Evolutionary conservation across 495 filamentous ascomycete species (phyloP), one percentile per base, ranked within the genome.

Genomic region (Xylaria venustula): DNA sequence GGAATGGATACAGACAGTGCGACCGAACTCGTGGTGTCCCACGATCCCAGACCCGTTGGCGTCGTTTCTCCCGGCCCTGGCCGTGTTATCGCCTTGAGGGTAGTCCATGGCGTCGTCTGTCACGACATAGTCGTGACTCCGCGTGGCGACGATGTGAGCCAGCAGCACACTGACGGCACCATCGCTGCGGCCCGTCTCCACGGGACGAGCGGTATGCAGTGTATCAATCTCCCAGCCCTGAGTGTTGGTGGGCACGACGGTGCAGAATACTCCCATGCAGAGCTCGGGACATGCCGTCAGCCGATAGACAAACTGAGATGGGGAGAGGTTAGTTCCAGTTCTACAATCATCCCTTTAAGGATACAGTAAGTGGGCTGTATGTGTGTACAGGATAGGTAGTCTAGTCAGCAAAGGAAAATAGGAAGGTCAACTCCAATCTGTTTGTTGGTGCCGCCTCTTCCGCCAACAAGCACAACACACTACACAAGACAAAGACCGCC

Each of bases 1-100:
- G 0, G 90, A 93, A 69, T 97, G 93, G 36, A 97, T 70, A 19
- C 84, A 89, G 54, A 98, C 77, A 2, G 91, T 94, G 36, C 84
- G 66, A 32, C 92, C 92, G 2, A 71, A 69, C 58, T 92, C 88
- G 52, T 89, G 82, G 69, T 96, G 90, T 12, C 82, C 81, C 19
- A 79, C 59, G n/a, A n/a, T n/a, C n/a, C n/a, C n/a, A n/a, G n/a
- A n/a, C n/a, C n/a, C n/a, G 9, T 66, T 48, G 1, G 74, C 61
- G 0, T 67, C 63, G 49, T 64, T 65, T 47, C 67, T 67, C 41
- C 66, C n/a, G n/a, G n/a, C 67, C 59, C 63, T 63, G 3, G 46
- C 60, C 7, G 72, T 72, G 51, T 79, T 75, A 87, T 88, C 92
- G 65, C 90, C 81, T 46, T 71, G 68, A 1, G 91, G 90, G 41